phyloP scores from a whole-genome alignment of 2,329 filamentous ascomycete genomes.

The Trichoderma guizhouense region DNA sequence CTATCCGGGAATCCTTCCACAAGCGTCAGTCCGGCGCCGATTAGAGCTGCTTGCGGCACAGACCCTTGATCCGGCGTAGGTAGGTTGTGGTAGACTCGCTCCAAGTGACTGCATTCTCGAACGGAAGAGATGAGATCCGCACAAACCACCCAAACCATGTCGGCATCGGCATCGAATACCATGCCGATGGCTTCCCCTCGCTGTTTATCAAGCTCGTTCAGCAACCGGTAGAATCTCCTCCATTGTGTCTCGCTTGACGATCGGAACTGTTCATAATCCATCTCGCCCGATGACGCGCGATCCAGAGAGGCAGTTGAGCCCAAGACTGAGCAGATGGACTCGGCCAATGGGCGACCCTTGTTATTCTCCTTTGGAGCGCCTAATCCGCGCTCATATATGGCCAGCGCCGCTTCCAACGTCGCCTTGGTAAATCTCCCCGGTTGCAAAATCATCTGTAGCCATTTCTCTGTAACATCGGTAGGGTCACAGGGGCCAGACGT shows the following conservation, averaged over 20 bases:
- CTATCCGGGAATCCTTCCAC: slow-evolving; percentile 66
- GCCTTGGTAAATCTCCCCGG: slow-evolving; percentile 78
- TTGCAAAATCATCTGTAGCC: slow-evolving; percentile 78
- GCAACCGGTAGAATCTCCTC: slow-evolving; percentile 82
- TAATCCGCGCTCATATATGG: slow-evolving; percentile 71
- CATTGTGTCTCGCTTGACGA: slow-evolving; percentile 76
- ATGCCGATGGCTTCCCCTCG: slow-evolving; percentile 78
- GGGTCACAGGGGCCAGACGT: slow-evolving; percentile 61
- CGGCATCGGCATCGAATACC: slow-evolving; percentile 65
- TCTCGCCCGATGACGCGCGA: slow-evolving; percentile 57
- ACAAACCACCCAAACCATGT: slow-evolving; percentile 79
- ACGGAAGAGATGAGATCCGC: slow-evolving; percentile 78
- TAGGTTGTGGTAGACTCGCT: slow-evolving; percentile 70
- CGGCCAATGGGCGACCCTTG: slow-evolving; percentile 60
- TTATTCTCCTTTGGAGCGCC: slow-evolving; percentile 34
- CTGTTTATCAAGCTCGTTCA: slow-evolving; percentile 81
- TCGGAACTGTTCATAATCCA: slow-evolving; percentile 74
- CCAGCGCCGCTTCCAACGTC: slow-evolving; percentile 78
- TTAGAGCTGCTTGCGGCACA: slow-evolving; percentile 56
- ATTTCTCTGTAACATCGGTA: slow-evolving; percentile 73
- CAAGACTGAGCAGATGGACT: slow-evolving; percentile 72
- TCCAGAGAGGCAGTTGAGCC: slow-evolving; percentile 65
- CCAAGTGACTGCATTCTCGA: slow-evolving; percentile 73
- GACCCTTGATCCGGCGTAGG: slow-evolving; percentile 50
- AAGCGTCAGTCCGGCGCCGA: slow-evolving; percentile 69